Percentiles rank a stretch among this genome's conserved stretches.
These are phyloP conservation scores for Penicillium desertorum DNA, from an alignment of 495 filamentous ascomycete genomes.

Conservation along the genomic window DNA sequence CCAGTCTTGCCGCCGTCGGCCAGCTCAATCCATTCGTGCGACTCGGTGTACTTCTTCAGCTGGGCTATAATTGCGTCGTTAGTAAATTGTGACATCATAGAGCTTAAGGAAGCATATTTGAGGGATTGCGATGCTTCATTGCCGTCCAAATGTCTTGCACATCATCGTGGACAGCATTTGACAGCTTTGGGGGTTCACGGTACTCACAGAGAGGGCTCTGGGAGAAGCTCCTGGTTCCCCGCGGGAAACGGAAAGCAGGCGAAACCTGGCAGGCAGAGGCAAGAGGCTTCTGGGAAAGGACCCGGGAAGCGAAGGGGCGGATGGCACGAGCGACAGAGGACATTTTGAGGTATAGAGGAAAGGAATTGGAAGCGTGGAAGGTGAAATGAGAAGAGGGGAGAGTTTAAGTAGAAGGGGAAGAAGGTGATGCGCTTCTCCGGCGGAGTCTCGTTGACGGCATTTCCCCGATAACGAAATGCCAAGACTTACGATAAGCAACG, in stretches of 20 bases:
- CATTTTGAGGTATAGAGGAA: conserved; percentile 31
- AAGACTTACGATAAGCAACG: conserved; percentile 33
- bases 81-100: conserved; percentile 21
- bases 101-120: conserved; percentile 7
- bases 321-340: conserved; percentile 40
- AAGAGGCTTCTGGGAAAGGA: conserved; percentile 45
- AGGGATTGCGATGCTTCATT: background rate
- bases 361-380: conserved; percentile 25
- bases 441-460: conserved; percentile 20
- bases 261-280: conserved; percentile 37
- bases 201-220: conserved; percentile 48
- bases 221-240: conserved; percentile 52
- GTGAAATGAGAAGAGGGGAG: conserved; percentile 24
- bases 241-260: conserved; percentile 51
- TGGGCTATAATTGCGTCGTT: conserved; percentile 36
- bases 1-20: conserved; percentile 63
- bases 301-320: conserved; percentile 46
- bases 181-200: conserved; percentile 16
- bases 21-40: conserved; percentile 97
- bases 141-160: background rate
- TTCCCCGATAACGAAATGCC: conserved; percentile 29
- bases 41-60: conserved; percentile 89
- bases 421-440: conserved; percentile 28
- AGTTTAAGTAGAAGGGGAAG: conserved; percentile 33
- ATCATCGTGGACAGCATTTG: conserved; percentile 3